phyloP scores from a whole-genome alignment of 768 basidiomycete genomes.

The Mrakia gelida region DNA sequence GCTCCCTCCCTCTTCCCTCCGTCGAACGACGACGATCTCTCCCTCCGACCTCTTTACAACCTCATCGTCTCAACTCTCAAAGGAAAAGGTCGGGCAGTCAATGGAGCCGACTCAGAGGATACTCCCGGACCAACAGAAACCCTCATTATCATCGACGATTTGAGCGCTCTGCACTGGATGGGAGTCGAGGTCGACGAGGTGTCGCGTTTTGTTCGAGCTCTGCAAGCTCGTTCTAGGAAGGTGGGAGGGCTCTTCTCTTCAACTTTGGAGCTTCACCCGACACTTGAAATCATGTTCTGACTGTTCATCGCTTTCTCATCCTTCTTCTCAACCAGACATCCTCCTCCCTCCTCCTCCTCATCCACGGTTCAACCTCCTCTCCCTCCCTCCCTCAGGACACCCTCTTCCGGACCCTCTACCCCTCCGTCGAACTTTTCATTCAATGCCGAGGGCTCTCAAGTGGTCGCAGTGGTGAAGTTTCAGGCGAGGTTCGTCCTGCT shows the following conservation, averaged over 20 bases:
- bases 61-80: constrained; percentile 14
- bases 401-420: constrained; percentile 21
- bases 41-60: constrained; percentile 28
- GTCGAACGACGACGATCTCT: background rate
- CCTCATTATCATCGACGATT: constrained; percentile 20
- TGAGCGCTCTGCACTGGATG: constrained; percentile 26
- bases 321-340: background rate
- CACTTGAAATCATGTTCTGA: background rate
- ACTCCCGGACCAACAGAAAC: constrained; percentile 6
- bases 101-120: background rate
- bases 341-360: constrained; percentile 8
- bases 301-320: background rate
- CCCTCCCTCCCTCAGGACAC: constrained; percentile 4
- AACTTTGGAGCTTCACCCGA: no score
- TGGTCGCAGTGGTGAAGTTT: constrained; percentile 22
- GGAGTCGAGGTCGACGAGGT: constrained; percentile 24
- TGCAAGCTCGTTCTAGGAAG: background rate
- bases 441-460: constrained; percentile 16
- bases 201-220: constrained; percentile 14
- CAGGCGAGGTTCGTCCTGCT: constrained; percentile 16
- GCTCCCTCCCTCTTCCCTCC: constrained; percentile 6
- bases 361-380: constrained; percentile 10
- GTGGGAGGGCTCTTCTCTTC: no score
- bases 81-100: background rate
- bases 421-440: constrained; percentile 21